Percentiles rank a stretch among this genome's conserved stretches.
Conservation (phyloP, 1,139 yeast genomes). For the Candida dubliniensis region DNA sequence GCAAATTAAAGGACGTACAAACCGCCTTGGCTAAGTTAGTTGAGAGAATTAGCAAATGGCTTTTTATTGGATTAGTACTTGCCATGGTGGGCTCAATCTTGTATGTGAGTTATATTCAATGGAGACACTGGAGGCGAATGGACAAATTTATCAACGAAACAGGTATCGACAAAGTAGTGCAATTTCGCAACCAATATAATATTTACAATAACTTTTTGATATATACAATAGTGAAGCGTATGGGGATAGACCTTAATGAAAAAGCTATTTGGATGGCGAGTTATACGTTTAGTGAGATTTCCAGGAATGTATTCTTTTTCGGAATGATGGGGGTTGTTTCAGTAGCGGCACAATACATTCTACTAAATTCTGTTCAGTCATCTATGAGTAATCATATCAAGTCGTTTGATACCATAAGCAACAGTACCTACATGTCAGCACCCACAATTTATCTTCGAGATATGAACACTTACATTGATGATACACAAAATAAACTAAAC, state of each 20-base stretch:
- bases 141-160: slow-evolving; percentile 11
- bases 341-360: slow-evolving; percentile 46
- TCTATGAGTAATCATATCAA: slow-evolving; percentile 5
- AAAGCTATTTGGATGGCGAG: slow-evolving; percentile 45
- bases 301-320: slow-evolving; percentile 44
- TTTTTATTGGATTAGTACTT: slow-evolving; percentile 11
- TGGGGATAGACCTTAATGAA: slow-evolving; percentile 7
- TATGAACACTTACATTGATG: slow-evolving; percentile 25
- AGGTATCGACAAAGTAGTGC: slow-evolving; percentile 2
- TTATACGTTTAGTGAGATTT: slow-evolving; percentile 49
- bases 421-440: not conserved
- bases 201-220: slow-evolving; percentile 12
- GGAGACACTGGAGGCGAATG: slow-evolving; percentile 12
- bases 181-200: slow-evolving; percentile 13
- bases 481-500: slow-evolving; percentile 50
- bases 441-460: slow-evolving; percentile 18
- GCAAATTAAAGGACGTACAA: slow-evolving; percentile 9
- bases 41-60: slow-evolving; percentile 9
- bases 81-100: slow-evolving; percentile 9
- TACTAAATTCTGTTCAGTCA: slow-evolving; percentile 23
- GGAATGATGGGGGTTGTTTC: slow-evolving; percentile 50
- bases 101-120: slow-evolving; percentile 11
- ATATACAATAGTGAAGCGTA: slow-evolving; percentile 11
- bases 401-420: not conserved
- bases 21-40: slow-evolving; percentile 10